A percentile compares a stretch with the other conserved stretches of the same genome.
Evolutionary conservation across 257 asterid species (phyloP).

Genomic region (Solanum ossicruentum): DNA sequence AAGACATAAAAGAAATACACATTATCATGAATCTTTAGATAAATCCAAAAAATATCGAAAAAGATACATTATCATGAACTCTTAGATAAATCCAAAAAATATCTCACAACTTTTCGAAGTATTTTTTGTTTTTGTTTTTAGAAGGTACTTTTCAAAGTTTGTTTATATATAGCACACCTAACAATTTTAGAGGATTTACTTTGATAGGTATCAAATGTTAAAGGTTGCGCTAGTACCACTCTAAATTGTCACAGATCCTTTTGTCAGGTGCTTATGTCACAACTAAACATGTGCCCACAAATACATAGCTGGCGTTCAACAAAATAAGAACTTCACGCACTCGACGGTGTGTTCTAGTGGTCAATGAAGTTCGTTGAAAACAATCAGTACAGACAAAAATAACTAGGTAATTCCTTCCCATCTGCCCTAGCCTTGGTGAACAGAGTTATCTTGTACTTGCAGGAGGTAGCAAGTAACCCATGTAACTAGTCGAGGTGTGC

Average conservation of each 20-base stretch:
- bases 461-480: neutral
- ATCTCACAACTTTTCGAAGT: neutral
- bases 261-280: neutral
- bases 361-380: neutral
- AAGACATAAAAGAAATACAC: too few species aligned
- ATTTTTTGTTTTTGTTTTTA: neutral
- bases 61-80: neutral
- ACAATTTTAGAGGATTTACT: neutral
- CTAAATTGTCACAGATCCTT: neutral
- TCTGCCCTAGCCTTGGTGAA: neutral
- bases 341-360: neutral
- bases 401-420: neutral
- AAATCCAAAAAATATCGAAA: too few species aligned
- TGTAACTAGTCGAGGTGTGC: neutral
- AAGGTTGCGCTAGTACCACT: neutral
- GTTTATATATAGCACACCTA: neutral
- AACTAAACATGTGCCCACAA: neutral
- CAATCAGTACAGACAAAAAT: neutral
- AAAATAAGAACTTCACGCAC: neutral
- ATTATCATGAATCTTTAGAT: too few species aligned
- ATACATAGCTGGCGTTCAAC: neutral
- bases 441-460: neutral
- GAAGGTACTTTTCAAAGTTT: neutral
- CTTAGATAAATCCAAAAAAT: neutral
- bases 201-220: neutral